Percentiles rank a stretch among this genome's conserved stretches.
phyloP scores from a whole-genome alignment of 192 early-diverging fungal species.

The Podila clonocystis region DNA sequence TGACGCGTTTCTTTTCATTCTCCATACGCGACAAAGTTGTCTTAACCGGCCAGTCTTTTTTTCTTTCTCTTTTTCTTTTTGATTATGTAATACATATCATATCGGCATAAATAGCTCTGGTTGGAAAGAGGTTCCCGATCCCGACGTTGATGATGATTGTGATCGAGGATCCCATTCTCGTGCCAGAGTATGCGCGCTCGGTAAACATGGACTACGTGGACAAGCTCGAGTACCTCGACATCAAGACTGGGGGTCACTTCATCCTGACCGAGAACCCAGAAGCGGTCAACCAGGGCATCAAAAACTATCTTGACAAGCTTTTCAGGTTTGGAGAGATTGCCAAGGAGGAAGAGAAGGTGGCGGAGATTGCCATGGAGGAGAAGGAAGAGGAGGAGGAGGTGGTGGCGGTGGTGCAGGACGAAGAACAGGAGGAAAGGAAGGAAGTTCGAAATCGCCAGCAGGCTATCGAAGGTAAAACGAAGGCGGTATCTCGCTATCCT shows the following conservation, averaged over 20 bases:
- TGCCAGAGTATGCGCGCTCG: conserved; percentile 2
- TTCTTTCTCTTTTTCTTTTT: too few species aligned
- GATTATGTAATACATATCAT: too few species aligned
- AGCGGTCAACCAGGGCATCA: conserved; percentile 8
- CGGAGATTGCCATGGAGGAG: neutral
- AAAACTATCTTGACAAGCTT: conserved; percentile 2
- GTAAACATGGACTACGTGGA: conserved; percentile 16
- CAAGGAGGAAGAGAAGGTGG: neutral
- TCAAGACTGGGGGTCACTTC: conserved; percentile 21
- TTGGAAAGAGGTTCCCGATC: conserved; percentile 4
- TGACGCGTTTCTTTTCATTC: neutral
- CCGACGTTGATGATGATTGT: conserved; percentile 16
- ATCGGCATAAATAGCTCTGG: neutral
- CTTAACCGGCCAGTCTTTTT: too few species aligned
- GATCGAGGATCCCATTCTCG: conserved; percentile 1
- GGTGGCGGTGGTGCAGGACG: too few species aligned
- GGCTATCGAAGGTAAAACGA: too few species aligned
- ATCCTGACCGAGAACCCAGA: conserved; percentile 16
- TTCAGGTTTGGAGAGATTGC: neutral
- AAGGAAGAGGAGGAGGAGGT: neutral
- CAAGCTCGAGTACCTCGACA: neutral
- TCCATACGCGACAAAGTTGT: neutral
- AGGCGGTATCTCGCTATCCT: too few species aligned
- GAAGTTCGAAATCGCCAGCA: too few species aligned
- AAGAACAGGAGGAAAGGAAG: too few species aligned